A percentile compares a stretch with the other conserved stretches of the same genome.
Evolutionary conservation across 2,329 filamentous ascomycete genomes (phyloP).

Genomic region (Ascochyta lentis): DNA sequence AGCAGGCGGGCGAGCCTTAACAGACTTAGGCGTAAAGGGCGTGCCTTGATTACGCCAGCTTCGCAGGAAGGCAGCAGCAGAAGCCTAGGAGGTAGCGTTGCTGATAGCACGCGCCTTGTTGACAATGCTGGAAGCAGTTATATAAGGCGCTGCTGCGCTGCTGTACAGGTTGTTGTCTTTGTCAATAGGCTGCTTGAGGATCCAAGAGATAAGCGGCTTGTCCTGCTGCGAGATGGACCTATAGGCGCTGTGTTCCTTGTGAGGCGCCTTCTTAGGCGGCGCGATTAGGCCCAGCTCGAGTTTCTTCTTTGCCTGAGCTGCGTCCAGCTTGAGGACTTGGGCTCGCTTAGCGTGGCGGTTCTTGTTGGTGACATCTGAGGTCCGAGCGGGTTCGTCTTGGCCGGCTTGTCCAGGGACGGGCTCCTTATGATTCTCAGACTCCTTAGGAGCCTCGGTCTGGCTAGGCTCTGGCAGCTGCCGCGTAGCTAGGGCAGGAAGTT

Average conservation of each 20-base stretch:
- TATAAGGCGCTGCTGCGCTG: neutral
- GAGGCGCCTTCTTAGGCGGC: neutral
- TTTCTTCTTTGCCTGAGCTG: neutral
- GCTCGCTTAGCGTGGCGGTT: neutral
- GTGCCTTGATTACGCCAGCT: neutral
- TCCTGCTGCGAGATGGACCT: neutral
- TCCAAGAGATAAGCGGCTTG: neutral
- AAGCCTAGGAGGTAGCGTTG: neutral
- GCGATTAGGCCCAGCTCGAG: neutral
- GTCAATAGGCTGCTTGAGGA: neutral
- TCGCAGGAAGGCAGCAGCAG: neutral
- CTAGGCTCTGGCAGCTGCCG: too few relatives aligned
- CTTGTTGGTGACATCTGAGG: neutral
- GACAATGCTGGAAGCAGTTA: neutral
- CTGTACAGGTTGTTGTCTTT: neutral
- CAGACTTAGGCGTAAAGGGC: neutral
- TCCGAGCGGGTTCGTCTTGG: neutral
- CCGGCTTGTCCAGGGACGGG: neutral
- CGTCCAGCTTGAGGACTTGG: neutral
- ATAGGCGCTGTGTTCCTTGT: neutral
- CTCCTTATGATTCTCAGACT: neutral
- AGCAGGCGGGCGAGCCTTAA: neutral
- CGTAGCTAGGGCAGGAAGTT: too few relatives aligned
- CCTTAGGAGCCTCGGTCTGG: neutral
- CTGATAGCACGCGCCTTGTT: neutral